These are phyloP conservation scores for Geranium brycei DNA, from an alignment of 345 rosid genomes.

Conservation along the genomic window DNA sequence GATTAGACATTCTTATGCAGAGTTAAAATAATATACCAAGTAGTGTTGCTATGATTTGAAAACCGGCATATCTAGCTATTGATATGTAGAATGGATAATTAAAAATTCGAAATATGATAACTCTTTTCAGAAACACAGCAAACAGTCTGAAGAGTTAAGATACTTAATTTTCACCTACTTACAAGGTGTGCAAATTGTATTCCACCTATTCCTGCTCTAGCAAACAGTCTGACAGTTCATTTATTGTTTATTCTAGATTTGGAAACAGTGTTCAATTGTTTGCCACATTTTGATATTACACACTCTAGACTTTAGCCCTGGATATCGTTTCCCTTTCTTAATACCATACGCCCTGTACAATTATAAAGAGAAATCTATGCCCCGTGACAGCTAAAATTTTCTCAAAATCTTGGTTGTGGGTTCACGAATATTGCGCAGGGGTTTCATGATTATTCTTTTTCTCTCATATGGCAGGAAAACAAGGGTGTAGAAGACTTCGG, in stretches of 20 bases:
- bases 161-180: too few species aligned
- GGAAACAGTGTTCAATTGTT: neutral
- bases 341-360: too few species aligned
- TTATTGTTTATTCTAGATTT: too few species aligned
- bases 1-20: neutral
- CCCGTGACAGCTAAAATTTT: neutral
- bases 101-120: neutral
- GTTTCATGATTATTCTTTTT: constrained; percentile 1
- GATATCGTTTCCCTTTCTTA: too few species aligned
- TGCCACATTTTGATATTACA: neutral
- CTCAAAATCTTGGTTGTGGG: neutral
- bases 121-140: neutral
- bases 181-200: neutral
- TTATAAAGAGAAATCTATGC: too few species aligned
- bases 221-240: too few species aligned
- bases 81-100: neutral
- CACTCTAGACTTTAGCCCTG: too few species aligned
- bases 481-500: constrained; percentile 95
- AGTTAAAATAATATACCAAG: neutral
- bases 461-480: constrained; percentile 46
- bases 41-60: neutral
- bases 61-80: neutral
- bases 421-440: constrained; percentile 1
- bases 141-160: too few species aligned
- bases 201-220: neutral